Evolutionary conservation across 2,329 filamentous ascomycete species (phyloP).

Genomic region (Cryphonectria radicalis): DNA sequence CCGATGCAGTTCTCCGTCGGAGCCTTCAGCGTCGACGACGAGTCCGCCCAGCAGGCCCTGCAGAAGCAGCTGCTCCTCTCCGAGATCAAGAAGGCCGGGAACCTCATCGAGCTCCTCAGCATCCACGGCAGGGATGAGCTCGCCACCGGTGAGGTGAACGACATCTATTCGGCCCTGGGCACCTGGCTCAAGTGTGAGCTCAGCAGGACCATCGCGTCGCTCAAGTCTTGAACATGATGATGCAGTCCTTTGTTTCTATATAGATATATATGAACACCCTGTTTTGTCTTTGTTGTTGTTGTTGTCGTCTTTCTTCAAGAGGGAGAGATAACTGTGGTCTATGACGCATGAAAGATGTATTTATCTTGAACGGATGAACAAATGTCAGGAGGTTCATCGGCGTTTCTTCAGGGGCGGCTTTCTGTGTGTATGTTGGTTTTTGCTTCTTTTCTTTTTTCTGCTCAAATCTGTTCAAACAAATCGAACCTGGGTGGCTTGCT

Average conservation of each 20-base stretch:
- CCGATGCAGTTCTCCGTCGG: conserved; percentile 29
- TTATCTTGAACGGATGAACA: not conserved
- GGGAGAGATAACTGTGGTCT: not conserved
- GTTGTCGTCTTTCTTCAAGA: not conserved
- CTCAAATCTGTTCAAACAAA: not conserved
- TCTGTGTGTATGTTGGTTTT: not conserved
- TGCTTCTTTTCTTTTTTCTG: not conserved
- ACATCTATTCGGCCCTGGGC: conserved; percentile 29
- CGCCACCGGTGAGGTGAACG: conserved; percentile 19
- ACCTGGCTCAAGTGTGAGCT: conserved; percentile 29
- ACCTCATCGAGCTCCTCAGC: conserved; percentile 28
- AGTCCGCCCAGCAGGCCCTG: conserved; percentile 27
- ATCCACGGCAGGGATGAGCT: conserved; percentile 23
- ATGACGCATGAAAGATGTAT: conserved; percentile 5
- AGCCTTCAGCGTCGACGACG: conserved; percentile 29
- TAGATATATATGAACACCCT: not conserved
- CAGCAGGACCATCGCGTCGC: conserved; percentile 24
- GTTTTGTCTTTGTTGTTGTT: not conserved
- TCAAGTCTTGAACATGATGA: conserved; percentile 17
- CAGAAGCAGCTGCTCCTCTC: conserved; percentile 28
- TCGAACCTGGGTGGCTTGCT: conserved; percentile 5
- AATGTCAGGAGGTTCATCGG: not conserved
- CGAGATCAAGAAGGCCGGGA: conserved; percentile 28
- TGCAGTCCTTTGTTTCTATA: not conserved
- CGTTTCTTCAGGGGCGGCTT: not conserved